Conservation (phyloP, 2,329 filamentous ascomycete species). For the Chrysosporium keratinophilum region DNA sequence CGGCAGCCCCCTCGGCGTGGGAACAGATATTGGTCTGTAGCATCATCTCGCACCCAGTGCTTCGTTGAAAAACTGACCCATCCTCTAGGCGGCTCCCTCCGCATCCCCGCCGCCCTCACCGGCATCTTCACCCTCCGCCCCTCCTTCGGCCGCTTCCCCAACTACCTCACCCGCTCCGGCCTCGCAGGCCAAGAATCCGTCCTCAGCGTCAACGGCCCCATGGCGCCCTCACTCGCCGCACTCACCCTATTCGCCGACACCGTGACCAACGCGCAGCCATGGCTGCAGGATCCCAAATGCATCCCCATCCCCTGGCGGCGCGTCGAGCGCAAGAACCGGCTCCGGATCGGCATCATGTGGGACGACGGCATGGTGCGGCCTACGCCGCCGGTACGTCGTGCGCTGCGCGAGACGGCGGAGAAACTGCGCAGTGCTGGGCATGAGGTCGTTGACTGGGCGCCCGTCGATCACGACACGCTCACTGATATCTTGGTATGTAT, state of each 20-base stretch:
- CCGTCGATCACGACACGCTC: constrained; percentile 40
- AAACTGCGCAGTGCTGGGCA: constrained; percentile 30
- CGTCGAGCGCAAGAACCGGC: constrained; percentile 24
- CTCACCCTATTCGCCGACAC: constrained; percentile 29
- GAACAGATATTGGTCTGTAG: constrained; percentile 33
- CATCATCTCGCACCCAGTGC: too few relatives aligned
- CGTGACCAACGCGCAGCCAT: constrained; percentile 28
- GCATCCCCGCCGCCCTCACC: constrained; percentile 44
- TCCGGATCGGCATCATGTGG: constrained; percentile 40
- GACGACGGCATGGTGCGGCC: constrained; percentile 44
- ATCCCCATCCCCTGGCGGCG: constrained; percentile 32
- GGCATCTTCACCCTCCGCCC: constrained; percentile 45
- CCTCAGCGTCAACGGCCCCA: constrained; percentile 32
- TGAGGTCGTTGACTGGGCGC: constrained; percentile 32
- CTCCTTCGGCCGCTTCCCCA: constrained; percentile 45
- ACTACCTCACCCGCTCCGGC: constrained; percentile 43
- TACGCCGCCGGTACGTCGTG: constrained; percentile 38
- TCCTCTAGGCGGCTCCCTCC: constrained; percentile 30
- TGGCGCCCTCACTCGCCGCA: constrained; percentile 27
- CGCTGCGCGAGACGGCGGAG: constrained; percentile 26
- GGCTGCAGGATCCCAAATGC: constrained; percentile 32
- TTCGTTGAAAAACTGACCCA: not conserved
- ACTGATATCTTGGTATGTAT: constrained; percentile 35
- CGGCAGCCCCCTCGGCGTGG: constrained; percentile 30
- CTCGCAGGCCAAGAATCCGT: constrained; percentile 34